Conservation (phyloP, 768 basidiomycete species). For the Glaciozyma martinii region DNA sequence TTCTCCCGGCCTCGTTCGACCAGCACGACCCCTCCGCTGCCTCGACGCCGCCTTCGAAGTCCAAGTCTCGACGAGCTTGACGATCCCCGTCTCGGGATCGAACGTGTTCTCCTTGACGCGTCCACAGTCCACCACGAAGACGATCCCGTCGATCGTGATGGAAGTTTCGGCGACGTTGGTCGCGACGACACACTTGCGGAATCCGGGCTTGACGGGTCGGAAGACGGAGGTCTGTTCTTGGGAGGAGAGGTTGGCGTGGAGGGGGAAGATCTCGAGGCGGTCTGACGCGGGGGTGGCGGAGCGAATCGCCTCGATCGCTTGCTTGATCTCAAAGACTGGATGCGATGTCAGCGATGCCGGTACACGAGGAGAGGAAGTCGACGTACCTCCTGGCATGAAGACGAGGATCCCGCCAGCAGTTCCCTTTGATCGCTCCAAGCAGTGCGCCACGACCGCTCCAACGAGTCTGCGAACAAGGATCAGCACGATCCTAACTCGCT, state of each 20-base stretch:
- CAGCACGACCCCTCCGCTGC: slow-evolving; percentile 82
- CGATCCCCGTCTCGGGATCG: slow-evolving; percentile 65
- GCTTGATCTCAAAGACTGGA: slow-evolving; percentile 42
- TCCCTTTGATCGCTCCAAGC: slow-evolving; percentile 31
- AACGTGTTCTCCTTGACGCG: slow-evolving; percentile 82
- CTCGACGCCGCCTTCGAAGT: slow-evolving; percentile 66
- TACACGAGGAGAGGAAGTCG: slow-evolving; percentile 39
- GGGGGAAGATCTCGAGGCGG: slow-evolving; percentile 48
- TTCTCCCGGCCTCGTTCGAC: slow-evolving; percentile 66
- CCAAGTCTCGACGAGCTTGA: slow-evolving; percentile 69
- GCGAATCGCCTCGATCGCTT: slow-evolving; percentile 33
- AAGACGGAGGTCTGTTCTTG: slow-evolving; percentile 78
- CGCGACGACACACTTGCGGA: slow-evolving; percentile 75
- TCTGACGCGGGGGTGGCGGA: slow-evolving; percentile 27
- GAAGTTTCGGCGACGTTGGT: slow-evolving; percentile 85
- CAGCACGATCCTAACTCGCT: background rate
- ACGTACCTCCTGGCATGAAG: slow-evolving; percentile 85
- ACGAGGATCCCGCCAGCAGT: slow-evolving; percentile 63
- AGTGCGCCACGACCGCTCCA: slow-evolving; percentile 15
- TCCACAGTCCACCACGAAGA: slow-evolving; percentile 84
- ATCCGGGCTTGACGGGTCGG: slow-evolving; percentile 45
- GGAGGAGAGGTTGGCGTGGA: slow-evolving; percentile 80
- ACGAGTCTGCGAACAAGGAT: background rate
- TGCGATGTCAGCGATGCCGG: slow-evolving; percentile 43
- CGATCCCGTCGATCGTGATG: slow-evolving; percentile 68